These are phyloP conservation scores for Phyllosticta citribraziliensis DNA, from an alignment of 2,329 filamentous ascomycete species.

Conservation along the genomic window DNA sequence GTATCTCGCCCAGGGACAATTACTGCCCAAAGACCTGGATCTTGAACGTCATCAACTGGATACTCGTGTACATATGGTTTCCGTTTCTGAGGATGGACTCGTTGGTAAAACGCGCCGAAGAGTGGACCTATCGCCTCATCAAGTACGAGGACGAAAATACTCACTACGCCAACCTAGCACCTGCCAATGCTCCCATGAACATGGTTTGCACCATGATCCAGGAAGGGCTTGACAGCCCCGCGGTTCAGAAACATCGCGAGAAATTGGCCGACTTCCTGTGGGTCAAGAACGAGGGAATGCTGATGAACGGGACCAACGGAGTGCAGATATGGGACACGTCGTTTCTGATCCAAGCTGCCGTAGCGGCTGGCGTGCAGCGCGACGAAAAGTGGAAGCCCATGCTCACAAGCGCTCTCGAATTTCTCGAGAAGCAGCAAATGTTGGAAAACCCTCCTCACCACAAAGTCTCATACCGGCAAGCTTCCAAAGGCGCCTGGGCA, in stretches of 20 bases:
- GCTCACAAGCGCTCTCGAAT: constrained; percentile 71
- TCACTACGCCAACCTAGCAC: constrained; percentile 73
- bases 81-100: constrained; percentile 61
- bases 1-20: constrained; percentile 70
- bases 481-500: constrained; percentile 86
- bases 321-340: constrained; percentile 96
- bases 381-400: constrained; percentile 72
- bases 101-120: constrained; percentile 63
- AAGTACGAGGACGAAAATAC: constrained; percentile 92
- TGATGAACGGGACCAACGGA: constrained; percentile 95
- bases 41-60: constrained; percentile 67
- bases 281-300: constrained; percentile 86
- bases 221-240: constrained; percentile 65
- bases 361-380: constrained; percentile 68
- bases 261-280: constrained; percentile 79
- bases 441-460: constrained; percentile 71
- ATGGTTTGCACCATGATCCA: constrained; percentile 75
- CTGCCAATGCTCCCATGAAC: constrained; percentile 87
- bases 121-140: constrained; percentile 72
- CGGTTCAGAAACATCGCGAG: constrained; percentile 68
- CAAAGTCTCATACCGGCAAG: constrained; percentile 75
- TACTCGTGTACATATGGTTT: constrained; percentile 69
- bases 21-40: constrained; percentile 88
- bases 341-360: constrained; percentile 74
- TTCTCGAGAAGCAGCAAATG: constrained; percentile 86